Evolutionary conservation across 805 yeast species (phyloP).

Genomic region (Brettanomyces anomalus): DNA sequence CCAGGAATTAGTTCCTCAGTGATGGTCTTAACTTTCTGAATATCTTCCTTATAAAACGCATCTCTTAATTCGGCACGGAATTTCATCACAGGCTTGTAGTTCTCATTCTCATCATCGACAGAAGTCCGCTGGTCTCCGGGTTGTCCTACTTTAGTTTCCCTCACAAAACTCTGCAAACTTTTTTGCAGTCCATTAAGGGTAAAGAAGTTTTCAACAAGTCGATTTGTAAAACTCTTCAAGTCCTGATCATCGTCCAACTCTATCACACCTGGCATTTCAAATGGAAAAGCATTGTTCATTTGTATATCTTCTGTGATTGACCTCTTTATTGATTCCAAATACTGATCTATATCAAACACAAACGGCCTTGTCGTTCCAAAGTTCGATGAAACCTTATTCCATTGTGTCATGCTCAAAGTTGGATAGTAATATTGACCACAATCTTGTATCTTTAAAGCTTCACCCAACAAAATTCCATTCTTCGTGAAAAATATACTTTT

Average conservation of each 20-base stretch:
- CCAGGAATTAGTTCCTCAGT: no score
- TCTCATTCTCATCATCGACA: no score
- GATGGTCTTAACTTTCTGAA: no score
- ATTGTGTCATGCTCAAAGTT: constrained; percentile 34
- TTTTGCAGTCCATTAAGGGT: constrained; percentile 51
- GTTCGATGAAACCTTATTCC: constrained; percentile 39
- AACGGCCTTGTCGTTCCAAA: constrained; percentile 39
- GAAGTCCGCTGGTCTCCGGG: constrained; percentile 23
- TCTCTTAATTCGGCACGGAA: no score
- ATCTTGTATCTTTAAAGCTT: constrained; percentile 39
- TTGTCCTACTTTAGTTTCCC: constrained; percentile 27
- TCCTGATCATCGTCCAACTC: constrained; percentile 11
- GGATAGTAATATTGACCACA: constrained; percentile 31
- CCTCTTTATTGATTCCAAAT: constrained; percentile 8
- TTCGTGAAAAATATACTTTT: constrained; percentile 66
- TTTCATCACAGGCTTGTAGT: no score
- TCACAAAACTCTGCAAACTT: constrained; percentile 41
- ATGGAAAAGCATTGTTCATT: constrained; percentile 6
- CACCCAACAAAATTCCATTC: constrained; percentile 61
- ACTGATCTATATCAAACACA: constrained; percentile 35
- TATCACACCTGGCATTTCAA: constrained; percentile 6
- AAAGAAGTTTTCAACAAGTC: constrained; percentile 35
- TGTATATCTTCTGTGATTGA: constrained; percentile 3
- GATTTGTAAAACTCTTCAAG: constrained; percentile 12
- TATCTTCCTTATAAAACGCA: no score